phyloP scores from a whole-genome alignment of 2,329 filamentous ascomycete species.

The Diaporthe amygdali region DNA sequence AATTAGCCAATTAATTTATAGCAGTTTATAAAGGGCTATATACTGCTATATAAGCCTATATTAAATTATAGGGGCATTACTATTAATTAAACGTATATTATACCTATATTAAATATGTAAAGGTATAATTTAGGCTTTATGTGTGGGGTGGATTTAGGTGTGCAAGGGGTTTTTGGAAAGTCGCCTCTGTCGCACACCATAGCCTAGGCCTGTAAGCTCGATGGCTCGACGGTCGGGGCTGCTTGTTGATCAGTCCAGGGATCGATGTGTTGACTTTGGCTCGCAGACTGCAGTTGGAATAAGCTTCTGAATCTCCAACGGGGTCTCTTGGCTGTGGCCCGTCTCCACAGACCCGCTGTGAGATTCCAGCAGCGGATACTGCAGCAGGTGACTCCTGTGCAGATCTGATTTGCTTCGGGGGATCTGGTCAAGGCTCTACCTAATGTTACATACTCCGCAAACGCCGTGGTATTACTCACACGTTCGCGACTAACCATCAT shows the following conservation, averaged over 20 bases:
- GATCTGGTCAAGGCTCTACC: not conserved
- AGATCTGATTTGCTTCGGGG: conserved; percentile 13
- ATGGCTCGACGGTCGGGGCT: not conserved
- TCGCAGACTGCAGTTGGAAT: conserved; percentile 16
- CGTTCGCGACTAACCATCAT: not conserved
- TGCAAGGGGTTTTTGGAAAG: too few species aligned
- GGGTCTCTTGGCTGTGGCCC: conserved; percentile 6
- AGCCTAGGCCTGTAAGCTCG: not conserved
- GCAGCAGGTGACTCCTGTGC: not conserved
- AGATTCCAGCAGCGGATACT: conserved; percentile 9
- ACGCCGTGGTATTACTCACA: not conserved
- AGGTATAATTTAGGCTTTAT: too few species aligned
- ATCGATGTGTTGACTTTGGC: not conserved
- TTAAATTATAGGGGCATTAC: too few species aligned
- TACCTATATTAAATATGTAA: too few species aligned
- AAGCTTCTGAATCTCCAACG: conserved; percentile 20
- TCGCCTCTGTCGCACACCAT: too few species aligned
- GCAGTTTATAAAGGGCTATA: too few species aligned
- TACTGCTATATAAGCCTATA: too few species aligned
- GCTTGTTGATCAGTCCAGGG: not conserved
- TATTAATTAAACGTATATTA: too few species aligned
- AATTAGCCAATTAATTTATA: too few species aligned
- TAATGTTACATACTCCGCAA: conserved; percentile 7
- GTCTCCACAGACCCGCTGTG: not conserved
- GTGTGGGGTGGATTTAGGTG: too few species aligned